These are phyloP conservation scores for Aureobasidium sp. DNA, from an alignment of 2,329 filamentous ascomycete species.

Conservation along the genomic window DNA sequence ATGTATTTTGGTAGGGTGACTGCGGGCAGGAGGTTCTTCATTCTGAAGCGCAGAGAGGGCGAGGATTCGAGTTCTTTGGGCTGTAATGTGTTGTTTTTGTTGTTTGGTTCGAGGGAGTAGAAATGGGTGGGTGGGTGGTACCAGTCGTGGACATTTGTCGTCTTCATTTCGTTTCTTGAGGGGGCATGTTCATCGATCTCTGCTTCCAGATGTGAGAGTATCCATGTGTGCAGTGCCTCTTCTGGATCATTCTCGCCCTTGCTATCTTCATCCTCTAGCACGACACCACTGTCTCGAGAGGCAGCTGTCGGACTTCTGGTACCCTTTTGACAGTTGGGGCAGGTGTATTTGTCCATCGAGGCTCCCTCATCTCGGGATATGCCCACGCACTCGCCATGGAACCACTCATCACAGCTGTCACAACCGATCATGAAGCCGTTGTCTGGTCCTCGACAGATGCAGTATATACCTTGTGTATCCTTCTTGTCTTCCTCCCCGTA, in stretches of 20 bases:
- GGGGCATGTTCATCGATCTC: conserved; percentile 20
- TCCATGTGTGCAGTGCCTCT: conserved; percentile 27
- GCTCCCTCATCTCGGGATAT: conserved; percentile 32
- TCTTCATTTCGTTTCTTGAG: background rate
- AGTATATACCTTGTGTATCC: background rate
- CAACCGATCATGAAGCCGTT: conserved; percentile 63
- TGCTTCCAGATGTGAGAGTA: conserved; percentile 24
- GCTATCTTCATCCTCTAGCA: conserved; percentile 17
- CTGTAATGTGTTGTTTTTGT: conserved; percentile 22
- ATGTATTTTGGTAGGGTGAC: conserved; percentile 32
- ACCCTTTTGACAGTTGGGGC: background rate
- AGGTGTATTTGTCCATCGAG: conserved; percentile 12
- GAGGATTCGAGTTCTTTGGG: conserved; percentile 24
- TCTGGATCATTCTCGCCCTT: conserved; percentile 19
- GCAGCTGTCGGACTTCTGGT: background rate
- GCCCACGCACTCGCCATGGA: conserved; percentile 69
- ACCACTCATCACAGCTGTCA: conserved; percentile 77
- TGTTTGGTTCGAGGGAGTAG: conserved; percentile 24
- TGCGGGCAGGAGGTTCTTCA: conserved; percentile 24
- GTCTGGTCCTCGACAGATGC: conserved; percentile 9
- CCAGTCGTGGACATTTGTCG: conserved; percentile 28
- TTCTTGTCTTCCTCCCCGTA: background rate
- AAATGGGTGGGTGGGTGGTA: conserved; percentile 27
- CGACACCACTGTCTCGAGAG: conserved; percentile 15
- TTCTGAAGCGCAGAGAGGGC: conserved; percentile 21